Base-by-base conservation (phyloP, 192 early-diverging fungal genomes). In the Coemansia sp. region DNA sequence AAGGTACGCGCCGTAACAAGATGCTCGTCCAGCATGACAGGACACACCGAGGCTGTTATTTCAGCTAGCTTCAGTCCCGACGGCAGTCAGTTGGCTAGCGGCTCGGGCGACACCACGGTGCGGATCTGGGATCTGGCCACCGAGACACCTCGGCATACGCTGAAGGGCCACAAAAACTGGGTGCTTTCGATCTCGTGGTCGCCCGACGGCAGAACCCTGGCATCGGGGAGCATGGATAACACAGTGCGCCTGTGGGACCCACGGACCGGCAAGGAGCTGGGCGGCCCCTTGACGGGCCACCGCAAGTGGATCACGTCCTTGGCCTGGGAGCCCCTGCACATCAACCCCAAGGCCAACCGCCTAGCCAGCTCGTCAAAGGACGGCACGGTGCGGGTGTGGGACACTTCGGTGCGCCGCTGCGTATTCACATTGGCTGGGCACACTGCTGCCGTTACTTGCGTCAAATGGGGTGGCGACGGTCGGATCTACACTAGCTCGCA, bases 51-150 rank as follows among this genome's bases (percentile, higher is more conserved):
- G 57, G 93, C 95, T 0, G 91, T 99, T n/a, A 82, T 97, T 14
- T 88, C 86, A 4, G 92, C 92, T 37, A 86, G 86, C 20, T 99
- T 99, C 69, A 91, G 89, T 65, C 97, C 97, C 16, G 92, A 96
- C 59, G 94, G 95, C 31, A 77, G 83, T 0, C 89, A 91, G 79
- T 79, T 99, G 64, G 97, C 97, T n/a, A 93, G 93, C 25, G 97
- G 94, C 53, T 96, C 94, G 25, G 88, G 95, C 23, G 97, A 99
- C 75, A 91, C 89, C 0, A 98, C 94, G 3, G 93, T 99, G 26
- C 85, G 95, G 28, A 88, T 99, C 43, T 99, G 97, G 97, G 97
- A 99, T 85, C 69, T 99, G 72, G 88, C 91, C 59, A 99, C 95
- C 0, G 93, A 95, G 67, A 99, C 97, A n/a, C 95, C 95, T 36